These are phyloP conservation scores for Suillus luteus DNA, from an alignment of 768 basidiomycete genomes.

Conservation along the genomic window DNA sequence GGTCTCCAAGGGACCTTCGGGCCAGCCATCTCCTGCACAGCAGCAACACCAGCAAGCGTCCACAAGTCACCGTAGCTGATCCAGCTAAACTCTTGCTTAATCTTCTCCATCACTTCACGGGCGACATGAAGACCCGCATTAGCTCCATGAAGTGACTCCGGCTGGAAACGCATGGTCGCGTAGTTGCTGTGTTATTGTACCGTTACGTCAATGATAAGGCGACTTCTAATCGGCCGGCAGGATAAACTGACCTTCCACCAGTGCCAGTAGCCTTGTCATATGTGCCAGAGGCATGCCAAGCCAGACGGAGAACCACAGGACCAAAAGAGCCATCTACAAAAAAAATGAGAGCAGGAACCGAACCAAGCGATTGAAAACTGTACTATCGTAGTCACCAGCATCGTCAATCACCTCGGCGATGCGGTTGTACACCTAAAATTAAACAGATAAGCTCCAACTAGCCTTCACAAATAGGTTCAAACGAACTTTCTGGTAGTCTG, in stretches of 20 bases:
- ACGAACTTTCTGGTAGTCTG: slow-evolving; percentile 86
- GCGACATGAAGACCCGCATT: slow-evolving; percentile 84
- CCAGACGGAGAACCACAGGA: slow-evolving; percentile 85
- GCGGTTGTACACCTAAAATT: slow-evolving; percentile 79
- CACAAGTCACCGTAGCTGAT: slow-evolving; percentile 96
- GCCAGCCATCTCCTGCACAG: slow-evolving; percentile 91
- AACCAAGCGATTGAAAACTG: slow-evolving; percentile 19
- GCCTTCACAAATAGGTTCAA: not conserved
- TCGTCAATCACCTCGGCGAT: slow-evolving; percentile 79
- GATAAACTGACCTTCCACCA: slow-evolving; percentile 68
- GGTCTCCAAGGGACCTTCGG: slow-evolving; percentile 94
- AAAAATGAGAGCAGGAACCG: slow-evolving; percentile 9
- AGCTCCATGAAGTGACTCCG: slow-evolving; percentile 82
- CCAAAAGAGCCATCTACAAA: slow-evolving; percentile 81
- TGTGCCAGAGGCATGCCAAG: slow-evolving; percentile 94
- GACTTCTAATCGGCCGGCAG: slow-evolving; percentile 2
- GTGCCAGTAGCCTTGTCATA: slow-evolving; percentile 79
- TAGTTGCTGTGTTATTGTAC: slow-evolving; percentile 67
- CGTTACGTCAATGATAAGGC: slow-evolving; percentile 16
- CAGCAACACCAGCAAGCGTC: slow-evolving; percentile 93
- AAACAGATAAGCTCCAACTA: not conserved
- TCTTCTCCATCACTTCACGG: slow-evolving; percentile 78
- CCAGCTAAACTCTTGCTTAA: slow-evolving; percentile 90
- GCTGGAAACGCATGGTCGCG: slow-evolving; percentile 97
- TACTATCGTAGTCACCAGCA: slow-evolving; percentile 81